Evolutionary conservation across 805 yeast species (phyloP), one percentile per base, ranked within the genome.

Genomic region (Metahyphopichia silvanorum): DNA sequence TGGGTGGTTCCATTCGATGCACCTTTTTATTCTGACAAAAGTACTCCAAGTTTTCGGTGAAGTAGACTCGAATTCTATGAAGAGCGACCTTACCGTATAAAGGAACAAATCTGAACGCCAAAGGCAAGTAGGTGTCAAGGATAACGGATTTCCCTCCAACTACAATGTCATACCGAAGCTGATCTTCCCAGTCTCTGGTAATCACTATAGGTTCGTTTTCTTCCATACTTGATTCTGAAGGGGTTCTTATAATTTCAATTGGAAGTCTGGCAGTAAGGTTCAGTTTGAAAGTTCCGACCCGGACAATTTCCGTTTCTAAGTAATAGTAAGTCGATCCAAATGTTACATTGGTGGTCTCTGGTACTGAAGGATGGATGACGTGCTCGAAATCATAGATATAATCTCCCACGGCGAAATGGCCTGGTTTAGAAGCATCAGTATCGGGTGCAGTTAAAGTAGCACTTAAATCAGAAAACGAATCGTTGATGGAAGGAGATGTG

Each of bases 121-220:
- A 67, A 1, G 98, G 98, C 32, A 93, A 61, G 46, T 75, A 79
- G 2, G 91, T 79, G 53, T 94, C 88, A 31, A 93, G 68, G 6
- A 94, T 80, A 33, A 93, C 78, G 17, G 88, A 81, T 55, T 91
- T 93, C 17, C 96, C 86, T 2, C 95, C 94, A 33, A 93, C 81
- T 13, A 88, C 79, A 27, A 93, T 87, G 50, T 93, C 97, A 53
- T 93, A 93, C 44, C 81, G 80, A 20, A 93, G 59, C 53, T 85
- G 86, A 53, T 86, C 88, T 55, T 91, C 98, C 98, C 98, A 93
- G 43, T 86, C 91, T 38, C 95, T 71, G 17, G 82, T 72, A 22
- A 93, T 87, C 4, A 87, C 85, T 33, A 93, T 91, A 0, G 98
- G 98, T 53, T 93, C 98, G 41, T 83, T 80, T 50, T 85, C 91